A percentile compares a stretch with the other conserved stretches of the same genome.
phyloP scores from a whole-genome alignment of 169 alveolate species.

The Plasmodium vivax region DNA sequence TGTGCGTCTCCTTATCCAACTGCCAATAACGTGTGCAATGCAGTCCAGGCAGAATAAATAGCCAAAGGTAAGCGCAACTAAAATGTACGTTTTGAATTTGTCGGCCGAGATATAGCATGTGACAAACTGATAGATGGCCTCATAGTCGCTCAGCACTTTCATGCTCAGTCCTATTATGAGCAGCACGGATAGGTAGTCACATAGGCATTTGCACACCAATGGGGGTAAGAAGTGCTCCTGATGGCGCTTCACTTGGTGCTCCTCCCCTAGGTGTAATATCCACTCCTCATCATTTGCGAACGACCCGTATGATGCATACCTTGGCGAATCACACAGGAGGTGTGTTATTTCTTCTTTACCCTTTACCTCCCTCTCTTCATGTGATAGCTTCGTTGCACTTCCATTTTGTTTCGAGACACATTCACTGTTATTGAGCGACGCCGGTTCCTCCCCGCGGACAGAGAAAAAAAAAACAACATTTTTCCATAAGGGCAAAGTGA shows the following conservation, averaged over 20 bases:
- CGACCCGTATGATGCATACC: conserved; percentile 1
- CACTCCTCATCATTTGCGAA: conserved; percentile 1
- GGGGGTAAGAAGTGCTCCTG: not conserved
- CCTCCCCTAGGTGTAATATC: not conserved
- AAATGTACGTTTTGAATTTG: conserved; percentile 17
- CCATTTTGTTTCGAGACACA: not conserved
- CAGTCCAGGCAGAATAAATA: conserved; percentile 9
- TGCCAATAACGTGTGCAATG: not conserved
- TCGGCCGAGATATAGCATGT: not conserved
- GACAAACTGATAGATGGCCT: not conserved
- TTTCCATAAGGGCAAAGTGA: conserved; percentile 39
- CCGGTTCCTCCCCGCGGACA: not conserved
- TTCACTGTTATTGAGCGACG: not conserved
- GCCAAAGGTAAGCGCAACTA: conserved; percentile 13
- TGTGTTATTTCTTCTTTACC: not conserved
- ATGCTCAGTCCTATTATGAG: conserved; percentile 12
- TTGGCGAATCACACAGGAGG: not conserved
- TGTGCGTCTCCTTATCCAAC: not conserved
- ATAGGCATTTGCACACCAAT: not conserved
- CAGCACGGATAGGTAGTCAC: conserved; percentile 29
- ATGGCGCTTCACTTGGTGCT: not conserved
- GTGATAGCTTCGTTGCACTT: not conserved
- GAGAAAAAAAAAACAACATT: not conserved
- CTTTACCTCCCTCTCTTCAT: not conserved
- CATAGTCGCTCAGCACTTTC: conserved; percentile 5